Evolutionary conservation across 106 monocot species (phyloP).

Genomic region (Dioscorea alata): DNA sequence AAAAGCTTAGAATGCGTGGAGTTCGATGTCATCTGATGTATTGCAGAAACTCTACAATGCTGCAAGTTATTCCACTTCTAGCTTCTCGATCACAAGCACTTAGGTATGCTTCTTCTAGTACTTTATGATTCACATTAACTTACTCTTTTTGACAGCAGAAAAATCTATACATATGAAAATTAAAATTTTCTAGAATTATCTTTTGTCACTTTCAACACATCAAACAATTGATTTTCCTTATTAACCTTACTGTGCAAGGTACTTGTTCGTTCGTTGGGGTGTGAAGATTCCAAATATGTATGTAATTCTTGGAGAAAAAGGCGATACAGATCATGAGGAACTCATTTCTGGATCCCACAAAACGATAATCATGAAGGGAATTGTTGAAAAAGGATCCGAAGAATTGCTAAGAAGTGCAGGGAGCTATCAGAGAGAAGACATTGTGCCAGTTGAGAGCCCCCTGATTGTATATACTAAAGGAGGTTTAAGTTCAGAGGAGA

Average conservation of each 20-base stretch:
- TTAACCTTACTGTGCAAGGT: slow-evolving; percentile 28
- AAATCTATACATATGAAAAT: too few relatives aligned
- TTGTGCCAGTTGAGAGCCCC: slow-evolving; percentile 74
- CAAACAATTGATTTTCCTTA: neutral
- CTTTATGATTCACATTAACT: too few relatives aligned
- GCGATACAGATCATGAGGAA: slow-evolving; percentile 89
- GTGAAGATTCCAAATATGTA: slow-evolving; percentile 76
- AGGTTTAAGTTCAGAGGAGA: slow-evolving; percentile 49
- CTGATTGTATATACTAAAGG: slow-evolving; percentile 38
- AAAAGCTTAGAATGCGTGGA: slow-evolving; percentile 79
- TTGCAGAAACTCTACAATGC: slow-evolving; percentile 73
- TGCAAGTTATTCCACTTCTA: slow-evolving; percentile 86
- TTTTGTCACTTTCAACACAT: neutral
- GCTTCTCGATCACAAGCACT: slow-evolving; percentile 90
- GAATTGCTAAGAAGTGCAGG: slow-evolving; percentile 59
- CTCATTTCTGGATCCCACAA: slow-evolving; percentile 87
- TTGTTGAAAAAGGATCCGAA: slow-evolving; percentile 79
- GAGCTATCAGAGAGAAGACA: slow-evolving; percentile 83
- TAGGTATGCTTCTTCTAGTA: slow-evolving; percentile 34
- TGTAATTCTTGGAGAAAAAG: slow-evolving; percentile 74
- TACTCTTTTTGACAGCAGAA: too few relatives aligned
- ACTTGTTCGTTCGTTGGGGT: slow-evolving; percentile 87
- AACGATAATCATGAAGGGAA: slow-evolving; percentile 69
- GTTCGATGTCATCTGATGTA: slow-evolving; percentile 90
- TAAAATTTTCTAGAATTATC: too few relatives aligned